phyloP scores from a whole-genome alignment of 352 stramenopile genomes.

The Globisporangium echinulatum region DNA sequence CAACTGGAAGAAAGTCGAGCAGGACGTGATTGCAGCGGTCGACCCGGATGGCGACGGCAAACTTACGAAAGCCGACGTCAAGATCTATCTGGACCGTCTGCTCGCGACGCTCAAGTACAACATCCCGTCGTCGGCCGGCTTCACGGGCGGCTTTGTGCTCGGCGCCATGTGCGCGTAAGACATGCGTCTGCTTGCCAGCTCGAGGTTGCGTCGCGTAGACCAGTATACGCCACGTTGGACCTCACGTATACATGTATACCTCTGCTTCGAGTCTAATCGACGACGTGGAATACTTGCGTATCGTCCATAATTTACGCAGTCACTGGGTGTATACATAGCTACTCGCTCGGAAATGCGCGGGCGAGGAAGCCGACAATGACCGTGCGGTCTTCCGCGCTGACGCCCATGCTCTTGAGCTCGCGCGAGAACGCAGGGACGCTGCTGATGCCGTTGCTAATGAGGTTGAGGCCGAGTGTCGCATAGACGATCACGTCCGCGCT shows the following conservation, averaged over 20 bases:
- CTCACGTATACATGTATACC: too few relatives aligned
- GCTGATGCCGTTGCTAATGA: conserved; percentile 82
- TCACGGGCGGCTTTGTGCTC: conserved; percentile 70
- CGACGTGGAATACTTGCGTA: too few relatives aligned
- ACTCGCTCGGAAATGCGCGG: conserved; percentile 65
- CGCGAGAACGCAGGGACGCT: conserved; percentile 75
- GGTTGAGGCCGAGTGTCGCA: conserved; percentile 72
- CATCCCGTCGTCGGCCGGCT: conserved; percentile 75
- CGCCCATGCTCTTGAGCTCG: conserved; percentile 71
- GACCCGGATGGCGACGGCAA: conserved; percentile 83
- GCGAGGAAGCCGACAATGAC: conserved; percentile 76
- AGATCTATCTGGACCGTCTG: conserved; percentile 69
- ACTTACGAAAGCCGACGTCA: conserved; percentile 75
- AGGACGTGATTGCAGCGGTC: conserved; percentile 75
- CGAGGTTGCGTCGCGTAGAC: too few relatives aligned
- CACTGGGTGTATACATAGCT: not conserved
- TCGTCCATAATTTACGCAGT: too few relatives aligned
- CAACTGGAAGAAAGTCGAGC: conserved; percentile 87
- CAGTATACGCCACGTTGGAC: too few relatives aligned
- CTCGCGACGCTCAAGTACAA: conserved; percentile 74
- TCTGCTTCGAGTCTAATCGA: too few relatives aligned
- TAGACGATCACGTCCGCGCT: conserved; percentile 75
- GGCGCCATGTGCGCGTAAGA: conserved; percentile 26
- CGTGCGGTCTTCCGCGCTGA: conserved; percentile 63
- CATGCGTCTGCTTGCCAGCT: too few relatives aligned